These are phyloP conservation scores for Fusarium floridanum DNA, from an alignment of 2,329 filamentous ascomycete genomes.

Conservation along the genomic window DNA sequence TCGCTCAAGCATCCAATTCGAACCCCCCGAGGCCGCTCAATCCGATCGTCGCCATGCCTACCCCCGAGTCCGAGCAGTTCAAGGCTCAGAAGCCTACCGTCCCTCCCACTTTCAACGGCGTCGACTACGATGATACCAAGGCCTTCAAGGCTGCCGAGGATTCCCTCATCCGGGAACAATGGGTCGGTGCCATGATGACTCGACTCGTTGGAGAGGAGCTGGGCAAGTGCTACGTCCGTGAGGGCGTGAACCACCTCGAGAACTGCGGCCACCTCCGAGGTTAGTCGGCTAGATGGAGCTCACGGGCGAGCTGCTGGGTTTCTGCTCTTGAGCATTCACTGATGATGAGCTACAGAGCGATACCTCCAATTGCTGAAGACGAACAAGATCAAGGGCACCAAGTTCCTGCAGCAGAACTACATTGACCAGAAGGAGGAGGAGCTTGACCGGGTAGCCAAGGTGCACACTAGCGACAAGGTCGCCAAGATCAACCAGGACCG, in stretches of 20 bases:
- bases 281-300: conserved; percentile 59
- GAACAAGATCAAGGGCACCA: conserved; percentile 81
- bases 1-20: conserved; percentile 26
- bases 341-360: conserved; percentile 67
- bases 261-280: conserved; percentile 87
- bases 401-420: conserved; percentile 86
- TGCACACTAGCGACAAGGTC: conserved; percentile 56
- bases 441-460: conserved; percentile 54
- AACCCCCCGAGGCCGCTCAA: conserved; percentile 23
- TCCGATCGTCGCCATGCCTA: conserved; percentile 72
- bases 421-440: conserved; percentile 64
- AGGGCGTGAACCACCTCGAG: conserved; percentile 90
- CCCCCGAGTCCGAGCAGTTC: conserved; percentile 84
- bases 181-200: conserved; percentile 92
- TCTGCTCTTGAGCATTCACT: conserved; percentile 22
- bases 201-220: conserved; percentile 85
- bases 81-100: conserved; percentile 87
- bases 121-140: conserved; percentile 87
- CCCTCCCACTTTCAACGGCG: conserved; percentile 85
- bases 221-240: conserved; percentile 85
- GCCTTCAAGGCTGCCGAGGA: conserved; percentile 87
- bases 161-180: conserved; percentile 85
- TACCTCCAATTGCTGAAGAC: conserved; percentile 84
- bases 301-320: not conserved
- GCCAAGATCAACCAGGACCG: conserved; percentile 54